Percentiles rank a stretch among this genome's conserved stretches.
Evolutionary conservation across 2,329 filamentous ascomycete genomes (phyloP).

Genomic region (Corynespora cassiicola): DNA sequence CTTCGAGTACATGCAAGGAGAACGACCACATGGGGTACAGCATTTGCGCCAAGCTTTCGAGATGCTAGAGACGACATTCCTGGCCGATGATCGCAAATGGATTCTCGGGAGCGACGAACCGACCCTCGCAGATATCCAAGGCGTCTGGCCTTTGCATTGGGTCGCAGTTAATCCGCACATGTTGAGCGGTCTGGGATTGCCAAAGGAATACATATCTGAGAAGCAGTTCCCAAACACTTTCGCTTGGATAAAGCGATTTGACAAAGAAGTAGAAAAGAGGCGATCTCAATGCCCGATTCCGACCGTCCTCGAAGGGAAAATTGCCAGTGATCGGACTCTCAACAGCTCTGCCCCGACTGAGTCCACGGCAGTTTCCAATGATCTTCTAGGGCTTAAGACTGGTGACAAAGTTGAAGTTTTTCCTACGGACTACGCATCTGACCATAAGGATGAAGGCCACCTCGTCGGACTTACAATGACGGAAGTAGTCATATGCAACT

Average conservation of each 20-base stretch:
- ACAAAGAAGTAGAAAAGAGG: conserved; percentile 52
- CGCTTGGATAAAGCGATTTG: conserved; percentile 70
- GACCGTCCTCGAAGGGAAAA: conserved; percentile 46
- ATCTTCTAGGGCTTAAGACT: conserved; percentile 60
- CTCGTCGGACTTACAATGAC: conserved; percentile 26
- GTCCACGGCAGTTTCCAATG: conserved; percentile 52
- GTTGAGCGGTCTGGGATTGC: conserved; percentile 39
- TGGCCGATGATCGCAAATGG: conserved; percentile 73
- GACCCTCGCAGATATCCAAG: conserved; percentile 71
- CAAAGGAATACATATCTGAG: conserved; percentile 58
- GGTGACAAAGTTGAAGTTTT: conserved; percentile 60
- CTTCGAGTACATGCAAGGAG: conserved; percentile 45
- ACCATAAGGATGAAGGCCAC: conserved; percentile 25
- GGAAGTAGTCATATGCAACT: conserved; percentile 34
- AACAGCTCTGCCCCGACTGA: conserved; percentile 44
- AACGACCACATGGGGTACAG: conserved; percentile 63
- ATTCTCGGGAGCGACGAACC: conserved; percentile 59
- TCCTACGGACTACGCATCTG: conserved; percentile 35
- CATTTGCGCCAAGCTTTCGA: conserved; percentile 62
- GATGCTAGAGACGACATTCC: conserved; percentile 66
- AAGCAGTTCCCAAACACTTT: conserved; percentile 65
- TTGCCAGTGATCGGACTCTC: too few species aligned
- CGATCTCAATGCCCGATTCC: conserved; percentile 48
- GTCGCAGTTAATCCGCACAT: conserved; percentile 38
- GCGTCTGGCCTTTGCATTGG: conserved; percentile 59